phyloP scores from a whole-genome alignment of 306 rosid species.

The Ochetophila trinervis region DNA sequence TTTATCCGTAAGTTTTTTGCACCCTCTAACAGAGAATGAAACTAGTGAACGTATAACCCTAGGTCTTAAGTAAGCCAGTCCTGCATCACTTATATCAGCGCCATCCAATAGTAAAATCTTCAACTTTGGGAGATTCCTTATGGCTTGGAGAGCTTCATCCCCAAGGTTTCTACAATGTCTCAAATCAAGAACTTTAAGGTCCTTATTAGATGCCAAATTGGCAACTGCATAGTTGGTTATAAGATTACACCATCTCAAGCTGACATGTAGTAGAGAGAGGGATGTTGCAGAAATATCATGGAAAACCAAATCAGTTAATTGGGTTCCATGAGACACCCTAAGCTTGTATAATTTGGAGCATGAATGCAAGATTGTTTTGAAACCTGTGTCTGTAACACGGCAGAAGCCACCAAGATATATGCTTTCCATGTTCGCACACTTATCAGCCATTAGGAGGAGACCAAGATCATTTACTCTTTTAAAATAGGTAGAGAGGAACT shows the following conservation, averaged over 20 bases:
- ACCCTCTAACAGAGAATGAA: constrained; percentile 79
- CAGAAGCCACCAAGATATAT: constrained; percentile 93
- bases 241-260: constrained; percentile 88
- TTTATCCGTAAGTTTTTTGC: constrained; percentile 89
- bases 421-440: constrained; percentile 77
- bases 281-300: constrained; percentile 92
- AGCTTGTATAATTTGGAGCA: constrained; percentile 76
- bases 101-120: constrained; percentile 70
- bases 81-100: constrained; percentile 68
- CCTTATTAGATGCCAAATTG: constrained; percentile 69
- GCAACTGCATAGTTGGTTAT: constrained; percentile 63
- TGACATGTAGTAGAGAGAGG: constrained; percentile 68
- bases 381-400: constrained; percentile 95
- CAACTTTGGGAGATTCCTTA: constrained; percentile 55
- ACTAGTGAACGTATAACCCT: constrained; percentile 53
- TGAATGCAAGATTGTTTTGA: constrained; percentile 83
- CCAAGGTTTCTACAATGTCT: constrained; percentile 88
- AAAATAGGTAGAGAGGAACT: constrained; percentile 57
- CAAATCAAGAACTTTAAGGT: constrained; percentile 77
- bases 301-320: constrained; percentile 82
- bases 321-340: constrained; percentile 86
- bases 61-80: constrained; percentile 63
- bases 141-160: constrained; percentile 68
- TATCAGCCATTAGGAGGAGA: constrained; percentile 85
- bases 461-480: constrained; percentile 89